Percentiles rank a stretch among this genome's conserved stretches.
phyloP scores from a whole-genome alignment of 345 rosid species.

The Populus simonii region DNA sequence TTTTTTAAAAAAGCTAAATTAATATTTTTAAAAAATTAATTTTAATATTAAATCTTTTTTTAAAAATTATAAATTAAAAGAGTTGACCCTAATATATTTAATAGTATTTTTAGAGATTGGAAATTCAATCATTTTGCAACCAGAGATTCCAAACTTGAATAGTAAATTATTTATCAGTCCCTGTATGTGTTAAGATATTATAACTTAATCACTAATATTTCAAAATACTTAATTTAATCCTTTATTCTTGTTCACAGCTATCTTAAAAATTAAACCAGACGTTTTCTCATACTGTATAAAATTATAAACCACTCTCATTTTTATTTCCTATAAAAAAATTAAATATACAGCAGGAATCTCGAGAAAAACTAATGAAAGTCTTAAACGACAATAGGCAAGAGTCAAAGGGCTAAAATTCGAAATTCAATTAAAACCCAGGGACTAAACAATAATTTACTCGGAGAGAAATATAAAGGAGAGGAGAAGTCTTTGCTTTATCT shows the following conservation, averaged over 20 bases:
- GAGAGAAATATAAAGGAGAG: slow-evolving; percentile 8
- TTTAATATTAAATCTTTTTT: too few relatives aligned
- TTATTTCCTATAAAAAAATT: too few relatives aligned
- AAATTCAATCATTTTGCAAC: too few relatives aligned
- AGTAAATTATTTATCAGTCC: background rate
- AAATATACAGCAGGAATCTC: background rate
- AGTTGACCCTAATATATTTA: too few relatives aligned
- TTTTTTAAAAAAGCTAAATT: too few relatives aligned
- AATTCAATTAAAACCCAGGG: background rate
- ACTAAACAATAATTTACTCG: background rate
- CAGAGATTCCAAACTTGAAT: background rate
- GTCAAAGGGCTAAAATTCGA: background rate
- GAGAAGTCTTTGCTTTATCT: background rate
- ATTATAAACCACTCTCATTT: too few relatives aligned
- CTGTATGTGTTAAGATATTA: background rate
- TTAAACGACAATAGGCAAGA: background rate
- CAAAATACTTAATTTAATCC: background rate
- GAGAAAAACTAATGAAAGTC: background rate
- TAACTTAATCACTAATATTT: too few relatives aligned
- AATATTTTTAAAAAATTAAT: too few relatives aligned
- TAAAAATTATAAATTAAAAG: too few relatives aligned
- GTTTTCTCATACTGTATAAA: background rate
- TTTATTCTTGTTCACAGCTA: too few relatives aligned
- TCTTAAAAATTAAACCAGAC: too few relatives aligned
- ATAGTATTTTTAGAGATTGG: too few relatives aligned